A percentile compares a stretch with the other conserved stretches of the same genome.
Evolutionary conservation across 2,329 filamentous ascomycete genomes (phyloP).

Genomic region (Xylaria sp.): DNA sequence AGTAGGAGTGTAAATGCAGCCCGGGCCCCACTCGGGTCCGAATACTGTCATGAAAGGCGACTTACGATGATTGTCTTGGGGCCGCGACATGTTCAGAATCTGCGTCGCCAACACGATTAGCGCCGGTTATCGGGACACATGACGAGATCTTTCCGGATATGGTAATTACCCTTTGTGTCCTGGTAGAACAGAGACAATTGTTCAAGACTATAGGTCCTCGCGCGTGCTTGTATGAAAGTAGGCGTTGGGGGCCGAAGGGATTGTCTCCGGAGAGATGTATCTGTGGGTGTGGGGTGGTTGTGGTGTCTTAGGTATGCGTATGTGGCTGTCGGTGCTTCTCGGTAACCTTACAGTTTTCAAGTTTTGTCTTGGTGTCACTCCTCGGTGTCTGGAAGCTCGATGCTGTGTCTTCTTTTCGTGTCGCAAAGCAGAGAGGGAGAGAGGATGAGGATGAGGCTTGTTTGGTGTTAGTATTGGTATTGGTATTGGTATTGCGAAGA

Average conservation of each 20-base stretch:
- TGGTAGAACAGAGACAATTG: constrained; percentile 11
- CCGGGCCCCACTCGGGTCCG: not conserved
- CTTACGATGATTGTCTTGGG: constrained; percentile 27
- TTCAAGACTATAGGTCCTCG: constrained; percentile 11
- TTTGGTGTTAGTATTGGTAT: not conserved
- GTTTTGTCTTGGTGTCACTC: constrained; percentile 10
- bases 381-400: not conserved
- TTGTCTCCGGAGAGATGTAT: not conserved
- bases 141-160: constrained; percentile 30
- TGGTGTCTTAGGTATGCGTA: not conserved
- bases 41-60: constrained; percentile 4
- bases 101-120: constrained; percentile 22
- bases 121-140: constrained; percentile 5
- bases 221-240: not conserved
- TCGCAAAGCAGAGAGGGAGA: not conserved
- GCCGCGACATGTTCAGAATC: constrained; percentile 22
- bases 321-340: constrained; percentile 12
- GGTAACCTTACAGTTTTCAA: not conserved
- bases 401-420: not conserved
- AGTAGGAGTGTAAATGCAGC: not conserved
- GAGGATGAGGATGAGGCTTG: not conserved
- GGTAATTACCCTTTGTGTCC: constrained; percentile 36
- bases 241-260: constrained; percentile 26
- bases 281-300: not conserved
- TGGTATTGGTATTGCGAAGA: constrained; percentile 1